Base-by-base conservation (phyloP, 371 early-diverging fungal genomes). In the Mucor sp. region DNA sequence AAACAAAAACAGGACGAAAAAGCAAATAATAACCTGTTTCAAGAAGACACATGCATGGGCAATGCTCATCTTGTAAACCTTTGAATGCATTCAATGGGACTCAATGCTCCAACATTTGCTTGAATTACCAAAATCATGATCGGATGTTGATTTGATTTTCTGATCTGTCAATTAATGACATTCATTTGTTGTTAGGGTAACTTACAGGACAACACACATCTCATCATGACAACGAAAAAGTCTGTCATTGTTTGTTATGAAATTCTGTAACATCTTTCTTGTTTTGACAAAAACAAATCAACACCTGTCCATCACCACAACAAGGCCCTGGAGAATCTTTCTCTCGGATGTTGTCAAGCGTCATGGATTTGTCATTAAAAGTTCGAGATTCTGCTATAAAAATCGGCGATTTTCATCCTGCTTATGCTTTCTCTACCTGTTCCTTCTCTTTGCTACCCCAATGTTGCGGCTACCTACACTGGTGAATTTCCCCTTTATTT, bases 401-500 rank as follows among this genome's bases (percentile, higher is more conserved):
- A 14, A 14, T 53, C 53, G 53, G 53, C 53, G 15, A 53, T 53
- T 53, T 27, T 53, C 53, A 53, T 21, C 21, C 4, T 25, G 4
- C 17, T 41, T 4, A 25, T 53, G 53, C 0, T 23, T 11, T 8
- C 6, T 50, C 23, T 14, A 23, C 25, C 25, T 8, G 27, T 37
- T 19, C 35, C 23, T 28, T 58, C 19, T 12, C 19, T 61, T 61
- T 61, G 7, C 25, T 1, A 15, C 39, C 5, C 6, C 15, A 2
- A 65, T 65, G 65, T 37, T 65, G 35, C 65, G 65, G 1, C 23
- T 65, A 19, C 59, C 65, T 9, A 65, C 58, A 0, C 1, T 65
- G 1, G 37, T 65, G 3, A 44, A 58, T 12, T 58, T 65, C 21
- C 59, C 65, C 4, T 21, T 44, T 1, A 30, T 58, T 11, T 32